These are phyloP conservation scores for Boletus eberwhitei DNA, from an alignment of 768 basidiomycete genomes.

Conservation along the genomic window DNA sequence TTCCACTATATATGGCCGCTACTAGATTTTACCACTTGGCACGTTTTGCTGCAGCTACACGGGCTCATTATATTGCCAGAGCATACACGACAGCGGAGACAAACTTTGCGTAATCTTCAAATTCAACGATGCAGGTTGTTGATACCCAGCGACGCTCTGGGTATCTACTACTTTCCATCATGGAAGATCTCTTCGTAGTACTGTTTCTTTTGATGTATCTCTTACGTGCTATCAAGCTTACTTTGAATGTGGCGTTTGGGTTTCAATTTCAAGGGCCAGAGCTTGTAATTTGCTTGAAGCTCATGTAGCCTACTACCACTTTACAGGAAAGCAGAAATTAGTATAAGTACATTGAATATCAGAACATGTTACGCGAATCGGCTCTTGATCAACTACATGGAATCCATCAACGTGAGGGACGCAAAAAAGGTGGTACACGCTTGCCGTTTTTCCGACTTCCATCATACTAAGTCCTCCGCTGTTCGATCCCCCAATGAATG, in stretches of 20 bases:
- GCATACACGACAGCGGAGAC: too few relatives aligned
- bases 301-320: neutral
- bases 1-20: neutral
- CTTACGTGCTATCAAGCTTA: neutral
- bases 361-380: conserved; percentile 6
- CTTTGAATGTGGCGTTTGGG: neutral
- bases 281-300: neutral
- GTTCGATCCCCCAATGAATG: conserved; percentile 52
- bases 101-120: too few relatives aligned
- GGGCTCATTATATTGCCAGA: too few relatives aligned
- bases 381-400: conserved; percentile 13
- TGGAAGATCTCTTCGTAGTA: too few relatives aligned
- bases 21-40: neutral
- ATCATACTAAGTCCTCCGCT: conserved; percentile 68
- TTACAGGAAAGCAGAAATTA: neutral
- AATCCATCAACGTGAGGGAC: neutral
- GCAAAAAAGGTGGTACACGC: neutral
- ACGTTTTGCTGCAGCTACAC: neutral
- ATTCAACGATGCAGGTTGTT: too few relatives aligned
- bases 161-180: too few relatives aligned
- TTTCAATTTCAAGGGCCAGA: neutral
- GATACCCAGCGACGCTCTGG: too few relatives aligned
- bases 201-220: too few relatives aligned
- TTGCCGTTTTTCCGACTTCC: conserved; percentile 49
- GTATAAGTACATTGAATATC: neutral